A percentile compares a stretch with the other conserved stretches of the same genome.
These are phyloP conservation scores for Bipolaris oryzae DNA, from an alignment of 2,329 filamentous ascomycete species.

Conservation along the genomic window DNA sequence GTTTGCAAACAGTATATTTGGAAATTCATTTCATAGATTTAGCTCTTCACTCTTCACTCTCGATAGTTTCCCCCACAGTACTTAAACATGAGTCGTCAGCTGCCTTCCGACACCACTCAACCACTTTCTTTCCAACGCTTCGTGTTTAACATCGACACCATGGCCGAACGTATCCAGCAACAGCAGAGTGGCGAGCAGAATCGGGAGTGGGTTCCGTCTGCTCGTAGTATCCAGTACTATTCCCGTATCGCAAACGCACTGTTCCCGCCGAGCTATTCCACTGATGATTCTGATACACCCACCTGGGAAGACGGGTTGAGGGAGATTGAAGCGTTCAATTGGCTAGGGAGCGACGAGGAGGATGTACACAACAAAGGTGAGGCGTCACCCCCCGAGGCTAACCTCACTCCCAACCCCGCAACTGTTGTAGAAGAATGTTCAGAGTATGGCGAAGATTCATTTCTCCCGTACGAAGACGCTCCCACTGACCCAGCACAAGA, in stretches of 20 bases:
- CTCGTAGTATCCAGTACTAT: slow-evolving; percentile 3
- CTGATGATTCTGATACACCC: slow-evolving; percentile 3
- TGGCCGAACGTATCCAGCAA: neutral
- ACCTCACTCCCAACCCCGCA: neutral
- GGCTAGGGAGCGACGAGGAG: slow-evolving; percentile 9
- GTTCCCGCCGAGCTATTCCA: slow-evolving; percentile 16
- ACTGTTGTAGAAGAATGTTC: neutral
- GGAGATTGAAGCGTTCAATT: slow-evolving; percentile 35
- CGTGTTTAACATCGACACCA: neutral
- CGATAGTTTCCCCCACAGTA: neutral
- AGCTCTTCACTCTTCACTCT: neutral
- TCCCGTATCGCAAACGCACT: slow-evolving; percentile 11
- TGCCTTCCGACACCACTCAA: neutral
- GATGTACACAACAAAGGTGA: neutral
- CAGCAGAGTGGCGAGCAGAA: slow-evolving; percentile 6
- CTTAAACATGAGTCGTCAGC: no score
- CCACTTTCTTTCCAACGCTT: neutral
- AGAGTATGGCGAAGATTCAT: neutral
- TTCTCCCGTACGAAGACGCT: neutral
- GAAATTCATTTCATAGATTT: neutral
- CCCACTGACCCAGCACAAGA: neutral
- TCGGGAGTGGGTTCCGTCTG: slow-evolving; percentile 4
- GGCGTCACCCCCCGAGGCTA: neutral
- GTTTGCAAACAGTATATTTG: slow-evolving; percentile 16
- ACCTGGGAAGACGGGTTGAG: slow-evolving; percentile 30